Evolutionary conservation across 805 yeast species (phyloP), one percentile per base, ranked within the genome.

Genomic region (Myxozyma udenii): DNA sequence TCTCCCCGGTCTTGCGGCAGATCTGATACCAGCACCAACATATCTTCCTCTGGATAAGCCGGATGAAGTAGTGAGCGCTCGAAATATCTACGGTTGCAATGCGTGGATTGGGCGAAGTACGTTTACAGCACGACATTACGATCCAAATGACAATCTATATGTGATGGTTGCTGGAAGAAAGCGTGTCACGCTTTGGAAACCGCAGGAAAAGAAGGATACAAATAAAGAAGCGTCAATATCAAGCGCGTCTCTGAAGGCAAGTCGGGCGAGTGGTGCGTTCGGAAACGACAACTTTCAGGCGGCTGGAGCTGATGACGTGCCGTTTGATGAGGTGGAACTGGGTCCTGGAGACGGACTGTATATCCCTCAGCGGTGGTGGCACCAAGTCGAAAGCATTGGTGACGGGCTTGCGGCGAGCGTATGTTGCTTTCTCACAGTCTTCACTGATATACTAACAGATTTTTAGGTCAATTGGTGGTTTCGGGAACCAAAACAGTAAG

Each of bases 391-490:
- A 26, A 53, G 53, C 23, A 21, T 37, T 4, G 50, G 44, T n/a
- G 40, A 42, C 4, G 55, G 32, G 1, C 44, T 44, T 14, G 39
- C 56, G 3, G 53, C 51, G n/a, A 55, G 60, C 25, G 60, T 55
- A 32, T 42, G 55, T 41, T 16, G 6, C 2, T 24, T 19, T 18
- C 16, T 18, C 11, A 1, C 5, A 24, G 12, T 1, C 16, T 7
- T 24, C 6, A 9, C 30, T 32, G 35, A 11, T 14, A 1, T 18
- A 39, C 14, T 12, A 42, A 7, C 12, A 33, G 23, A 4, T 18
- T 22, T 43, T 6, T 39, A 55, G 60, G 58, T 56, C 9, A 57
- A 57, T 37, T 57, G 61, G 61, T 57, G 61, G 61, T 57, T 57
- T 36, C 30, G 46, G 7, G 53, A 43, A 22, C 41, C 53, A 6